A percentile compares a stretch with the other conserved stretches of the same genome.
phyloP scores from a whole-genome alignment of 345 rosid genomes.

The Ceriops zippeliana region DNA sequence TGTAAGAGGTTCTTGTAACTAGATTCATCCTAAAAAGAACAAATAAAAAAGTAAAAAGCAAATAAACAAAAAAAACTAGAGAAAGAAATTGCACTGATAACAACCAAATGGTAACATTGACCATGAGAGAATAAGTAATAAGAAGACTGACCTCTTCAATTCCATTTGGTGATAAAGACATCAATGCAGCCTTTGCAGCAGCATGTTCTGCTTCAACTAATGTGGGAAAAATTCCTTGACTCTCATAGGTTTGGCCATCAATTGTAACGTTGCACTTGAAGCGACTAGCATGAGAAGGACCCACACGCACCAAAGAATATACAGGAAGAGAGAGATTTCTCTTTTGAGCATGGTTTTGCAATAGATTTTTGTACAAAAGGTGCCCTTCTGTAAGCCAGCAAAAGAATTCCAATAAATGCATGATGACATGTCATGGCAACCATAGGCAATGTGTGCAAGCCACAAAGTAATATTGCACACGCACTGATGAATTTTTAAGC shows the following conservation, averaged over 20 bases:
- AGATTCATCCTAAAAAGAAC: conserved; percentile 36
- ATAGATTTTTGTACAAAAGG: conserved; percentile 39
- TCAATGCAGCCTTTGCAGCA: conserved; percentile 60
- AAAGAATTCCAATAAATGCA: conserved; percentile 1
- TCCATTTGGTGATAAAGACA: conserved; percentile 27
- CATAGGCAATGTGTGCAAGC: neutral
- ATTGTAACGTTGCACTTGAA: conserved; percentile 49
- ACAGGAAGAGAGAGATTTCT: conserved; percentile 36
- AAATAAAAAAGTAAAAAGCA: neutral
- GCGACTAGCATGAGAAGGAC: conserved; percentile 57
- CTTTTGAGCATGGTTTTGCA: conserved; percentile 53
- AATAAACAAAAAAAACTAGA: neutral
- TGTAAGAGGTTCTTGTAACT: conserved; percentile 59
- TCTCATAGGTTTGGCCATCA: conserved; percentile 41
- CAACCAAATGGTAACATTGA: conserved; percentile 6
- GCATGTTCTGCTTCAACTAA: conserved; percentile 60
- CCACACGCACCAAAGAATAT: conserved; percentile 46
- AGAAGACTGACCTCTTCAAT: conserved; percentile 37
- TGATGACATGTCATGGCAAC: neutral
- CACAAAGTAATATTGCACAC: neutral
- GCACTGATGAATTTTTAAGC: neutral
- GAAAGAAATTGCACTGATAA: neutral
- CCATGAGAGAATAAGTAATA: neutral
- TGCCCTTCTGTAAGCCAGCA: conserved; percentile 20
- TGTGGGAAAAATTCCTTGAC: conserved; percentile 38